Conservation (phyloP, 31 red algal species). For the Porphyra umbilicalis region DNA sequence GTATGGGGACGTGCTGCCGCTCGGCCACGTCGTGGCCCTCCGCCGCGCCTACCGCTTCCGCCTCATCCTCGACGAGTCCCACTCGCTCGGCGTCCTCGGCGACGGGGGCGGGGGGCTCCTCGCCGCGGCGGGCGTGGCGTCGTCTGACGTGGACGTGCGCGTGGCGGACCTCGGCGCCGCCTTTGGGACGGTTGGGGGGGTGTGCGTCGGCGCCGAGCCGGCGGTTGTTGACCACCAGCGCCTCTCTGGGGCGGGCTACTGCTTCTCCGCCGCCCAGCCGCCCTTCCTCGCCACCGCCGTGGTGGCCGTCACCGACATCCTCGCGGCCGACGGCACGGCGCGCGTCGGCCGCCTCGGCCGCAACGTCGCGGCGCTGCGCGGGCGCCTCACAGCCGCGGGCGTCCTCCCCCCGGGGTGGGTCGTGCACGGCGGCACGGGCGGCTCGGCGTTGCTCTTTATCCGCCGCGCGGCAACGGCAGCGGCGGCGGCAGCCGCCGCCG, state of each 20-base stretch:
- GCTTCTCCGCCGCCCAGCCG: conserved; percentile 94
- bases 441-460: conserved; percentile 49
- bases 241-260: conserved; percentile 92
- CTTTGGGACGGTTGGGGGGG: conserved; percentile 79
- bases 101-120: conserved; percentile 52
- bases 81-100: conserved; percentile 80
- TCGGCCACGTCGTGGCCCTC: conserved; percentile 49
- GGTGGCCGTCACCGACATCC: conserved; percentile 31
- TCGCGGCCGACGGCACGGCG: conserved; percentile 32
- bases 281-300: conserved; percentile 87
- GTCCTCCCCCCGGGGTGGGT: conserved; percentile 33
- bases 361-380: conserved; percentile 34
- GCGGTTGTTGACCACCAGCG: conserved; percentile 89
- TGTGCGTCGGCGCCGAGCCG: conserved; percentile 55
- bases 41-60: conserved; percentile 64
- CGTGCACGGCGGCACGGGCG: conserved; percentile 35
- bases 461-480: conserved; percentile 10
- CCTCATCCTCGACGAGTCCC: conserved; percentile 77
- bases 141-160: conserved; percentile 61
- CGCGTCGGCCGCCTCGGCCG: conserved; percentile 23
- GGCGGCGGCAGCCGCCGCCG: background rate
- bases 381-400: conserved; percentile 1
- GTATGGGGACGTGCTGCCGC: conserved; percentile 46
- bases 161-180: conserved; percentile 79
- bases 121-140: conserved; percentile 48